These are phyloP conservation scores for Candida ponderosae DNA, from an alignment of 805 yeast genomes.

Conservation along the genomic window DNA sequence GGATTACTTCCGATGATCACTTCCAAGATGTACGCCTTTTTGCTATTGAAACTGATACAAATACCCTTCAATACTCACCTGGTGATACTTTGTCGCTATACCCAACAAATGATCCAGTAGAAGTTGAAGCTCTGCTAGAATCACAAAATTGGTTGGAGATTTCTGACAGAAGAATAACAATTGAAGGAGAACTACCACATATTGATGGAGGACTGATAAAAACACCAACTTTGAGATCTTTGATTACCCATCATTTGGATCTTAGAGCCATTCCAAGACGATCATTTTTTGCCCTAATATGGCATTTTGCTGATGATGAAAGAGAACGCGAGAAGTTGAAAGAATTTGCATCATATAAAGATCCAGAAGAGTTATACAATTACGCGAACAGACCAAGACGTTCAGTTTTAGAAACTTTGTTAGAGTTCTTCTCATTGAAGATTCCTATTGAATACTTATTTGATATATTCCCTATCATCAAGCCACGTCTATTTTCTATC, in stretches of 20 bases:
- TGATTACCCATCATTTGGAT: slow-evolving; percentile 76
- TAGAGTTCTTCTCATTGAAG: slow-evolving; percentile 69
- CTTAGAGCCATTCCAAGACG: slow-evolving; percentile 76
- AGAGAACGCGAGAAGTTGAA: slow-evolving; percentile 68
- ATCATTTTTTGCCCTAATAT: slow-evolving; percentile 64
- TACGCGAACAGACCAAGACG: slow-evolving; percentile 93
- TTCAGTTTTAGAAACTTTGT: slow-evolving; percentile 73
- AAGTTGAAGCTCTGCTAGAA: slow-evolving; percentile 58
- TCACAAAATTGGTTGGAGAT: slow-evolving; percentile 67
- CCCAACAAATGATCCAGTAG: slow-evolving; percentile 59
- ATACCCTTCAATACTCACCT: slow-evolving; percentile 39
- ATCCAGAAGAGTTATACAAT: slow-evolving; percentile 75
- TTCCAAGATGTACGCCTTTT: slow-evolving; percentile 85
- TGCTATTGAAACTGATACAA: slow-evolving; percentile 25
- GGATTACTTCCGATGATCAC: slow-evolving; percentile 67
- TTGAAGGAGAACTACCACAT: slow-evolving; percentile 6
- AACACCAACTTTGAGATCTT: slow-evolving; percentile 59
- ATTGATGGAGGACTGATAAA: slow-evolving; percentile 56
- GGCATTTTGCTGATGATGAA: slow-evolving; percentile 70
- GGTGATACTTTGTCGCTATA: slow-evolving; percentile 80
- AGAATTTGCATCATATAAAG: slow-evolving; percentile 67
- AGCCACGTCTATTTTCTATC: slow-evolving; percentile 80
- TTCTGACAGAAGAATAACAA: slow-evolving; percentile 54
- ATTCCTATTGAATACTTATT: slow-evolving; percentile 71
- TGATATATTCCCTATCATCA: slow-evolving; percentile 71